Conservation (phyloP, 805 yeast genomes). For the Yarrowia alimentaria region DNA sequence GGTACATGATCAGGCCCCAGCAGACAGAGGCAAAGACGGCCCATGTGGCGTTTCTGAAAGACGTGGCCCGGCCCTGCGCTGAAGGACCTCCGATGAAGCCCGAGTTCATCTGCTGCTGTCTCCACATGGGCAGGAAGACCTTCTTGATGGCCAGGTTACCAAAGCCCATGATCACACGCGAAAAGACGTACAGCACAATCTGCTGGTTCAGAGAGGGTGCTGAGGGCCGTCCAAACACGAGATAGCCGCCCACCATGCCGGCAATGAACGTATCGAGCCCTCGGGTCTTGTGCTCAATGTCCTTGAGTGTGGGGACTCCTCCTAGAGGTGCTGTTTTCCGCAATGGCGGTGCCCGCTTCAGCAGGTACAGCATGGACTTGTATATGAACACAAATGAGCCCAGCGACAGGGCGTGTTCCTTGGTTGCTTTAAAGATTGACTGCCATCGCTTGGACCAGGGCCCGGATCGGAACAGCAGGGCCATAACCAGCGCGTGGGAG, state of each 20-base stretch:
- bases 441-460: slow-evolving; percentile 47
- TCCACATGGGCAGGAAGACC: slow-evolving; percentile 17
- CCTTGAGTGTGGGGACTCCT: slow-evolving; percentile 25
- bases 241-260: slow-evolving; percentile 44
- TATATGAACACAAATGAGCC: slow-evolving; percentile 58
- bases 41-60: slow-evolving; percentile 48
- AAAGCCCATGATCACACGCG: slow-evolving; percentile 62
- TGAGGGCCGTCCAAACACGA: slow-evolving; percentile 44
- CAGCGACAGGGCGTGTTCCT: slow-evolving; percentile 54
- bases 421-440: slow-evolving; percentile 52
- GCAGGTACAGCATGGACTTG: slow-evolving; percentile 42
- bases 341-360: slow-evolving; percentile 37
- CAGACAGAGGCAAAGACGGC: slow-evolving; percentile 57
- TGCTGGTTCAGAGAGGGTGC: slow-evolving; percentile 55
- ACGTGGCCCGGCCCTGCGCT: slow-evolving; percentile 10
- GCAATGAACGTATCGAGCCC: slow-evolving; percentile 38
- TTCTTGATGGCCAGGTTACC: slow-evolving; percentile 49
- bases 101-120: slow-evolving; percentile 29
- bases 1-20: slow-evolving; percentile 74
- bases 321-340: no score
- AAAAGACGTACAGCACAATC: slow-evolving; percentile 68
- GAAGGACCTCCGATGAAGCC: not conserved
- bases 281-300: slow-evolving; percentile 30
- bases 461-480: slow-evolving; percentile 54
- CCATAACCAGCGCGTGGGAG: slow-evolving; percentile 63